Conservation (phyloP, 352 stramenopile genomes). For the Lagenidium giganteum region DNA sequence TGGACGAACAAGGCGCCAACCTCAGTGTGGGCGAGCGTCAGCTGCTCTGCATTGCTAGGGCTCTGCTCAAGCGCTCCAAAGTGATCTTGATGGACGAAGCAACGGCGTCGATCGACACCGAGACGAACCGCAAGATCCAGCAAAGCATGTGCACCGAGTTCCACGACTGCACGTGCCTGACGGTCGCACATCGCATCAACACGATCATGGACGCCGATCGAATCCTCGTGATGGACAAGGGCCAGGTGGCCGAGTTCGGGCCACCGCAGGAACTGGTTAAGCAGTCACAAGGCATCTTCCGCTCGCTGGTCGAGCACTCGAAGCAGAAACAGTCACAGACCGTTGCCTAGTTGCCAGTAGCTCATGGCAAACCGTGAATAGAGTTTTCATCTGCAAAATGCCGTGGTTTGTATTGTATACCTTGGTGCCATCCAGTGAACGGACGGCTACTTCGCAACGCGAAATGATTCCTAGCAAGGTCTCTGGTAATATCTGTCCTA, state of each 20-base stretch:
- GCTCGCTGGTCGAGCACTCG: constrained; percentile 55
- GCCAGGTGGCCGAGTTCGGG: constrained; percentile 86
- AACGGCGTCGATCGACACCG: neutral
- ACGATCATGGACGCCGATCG: constrained; percentile 95
- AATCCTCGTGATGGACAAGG: constrained; percentile 95
- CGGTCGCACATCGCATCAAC: constrained; percentile 95
- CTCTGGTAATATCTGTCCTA: no score
- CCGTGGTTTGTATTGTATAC: no score
- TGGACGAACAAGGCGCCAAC: constrained; percentile 88
- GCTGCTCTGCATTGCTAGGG: constrained; percentile 90
- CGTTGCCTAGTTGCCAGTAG: no score
- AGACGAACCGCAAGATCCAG: constrained; percentile 5
- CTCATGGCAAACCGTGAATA: no score
- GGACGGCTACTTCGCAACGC: no score
- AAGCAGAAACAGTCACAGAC: no score
- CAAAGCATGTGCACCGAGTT: constrained; percentile 24
- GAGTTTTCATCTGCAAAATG: no score
- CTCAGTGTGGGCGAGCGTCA: constrained; percentile 92
- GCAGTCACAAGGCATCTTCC: constrained; percentile 45
- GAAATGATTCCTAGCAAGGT: no score
- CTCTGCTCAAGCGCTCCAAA: constrained; percentile 80
- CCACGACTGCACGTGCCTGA: constrained; percentile 88
- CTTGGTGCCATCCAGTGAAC: no score
- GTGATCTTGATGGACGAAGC: constrained; percentile 21
- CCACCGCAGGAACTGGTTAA: constrained; percentile 78